Base-by-base conservation (phyloP, 2,329 filamentous ascomycete genomes). In the Talaromyces sp. region DNA sequence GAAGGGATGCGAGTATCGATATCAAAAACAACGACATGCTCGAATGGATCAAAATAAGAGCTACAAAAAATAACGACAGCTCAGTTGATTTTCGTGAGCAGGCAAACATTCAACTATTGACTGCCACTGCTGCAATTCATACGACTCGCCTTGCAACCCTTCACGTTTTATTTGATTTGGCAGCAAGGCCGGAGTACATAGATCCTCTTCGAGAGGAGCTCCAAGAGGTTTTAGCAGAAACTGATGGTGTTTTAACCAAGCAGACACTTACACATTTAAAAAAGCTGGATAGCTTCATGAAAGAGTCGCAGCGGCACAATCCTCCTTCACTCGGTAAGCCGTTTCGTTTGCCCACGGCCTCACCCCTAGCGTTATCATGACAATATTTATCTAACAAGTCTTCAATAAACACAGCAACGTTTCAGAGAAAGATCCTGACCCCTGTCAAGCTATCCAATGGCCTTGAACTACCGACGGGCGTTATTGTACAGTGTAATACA, bases 401-500 rank as follows among this genome's bases (percentile, higher is more conserved):
- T 32, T 32, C 13, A 31, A 31, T 17, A 32, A 27, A n/a, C 21
- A 14, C 55, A 57, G 55, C 55, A 51, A 57, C 55, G 6, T 57
- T 57, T 21, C 43, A 51, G 27, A 41, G 55, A n/a, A 51, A 57
- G 35, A 46, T 57, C 19, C 31, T 57, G 4, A 57, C 43, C 29
- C 55, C 55, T 49, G 19, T 57, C 55, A 57, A 57, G 29, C 29
- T 57, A 14, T 57, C 55, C 27, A 57, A 57, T 32, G 56, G 46
- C 31, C 56, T 58, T 27, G 31, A 58, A 21, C 46, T 58, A n/a
- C 43, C 56, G 19, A 26, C 21, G 2, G 56, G 56, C 21, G 56
- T 52, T 35, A 58, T 58, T 21, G 46, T 52, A 53, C 43, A 58
- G n/a, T 51, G 56, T 31, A 58, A 58, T 24, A 58, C 56, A 43